A percentile compares a stretch with the other conserved stretches of the same genome.
phyloP scores from a whole-genome alignment of 1,139 yeast species.

The Nakaseomyces uthaithaninus region DNA sequence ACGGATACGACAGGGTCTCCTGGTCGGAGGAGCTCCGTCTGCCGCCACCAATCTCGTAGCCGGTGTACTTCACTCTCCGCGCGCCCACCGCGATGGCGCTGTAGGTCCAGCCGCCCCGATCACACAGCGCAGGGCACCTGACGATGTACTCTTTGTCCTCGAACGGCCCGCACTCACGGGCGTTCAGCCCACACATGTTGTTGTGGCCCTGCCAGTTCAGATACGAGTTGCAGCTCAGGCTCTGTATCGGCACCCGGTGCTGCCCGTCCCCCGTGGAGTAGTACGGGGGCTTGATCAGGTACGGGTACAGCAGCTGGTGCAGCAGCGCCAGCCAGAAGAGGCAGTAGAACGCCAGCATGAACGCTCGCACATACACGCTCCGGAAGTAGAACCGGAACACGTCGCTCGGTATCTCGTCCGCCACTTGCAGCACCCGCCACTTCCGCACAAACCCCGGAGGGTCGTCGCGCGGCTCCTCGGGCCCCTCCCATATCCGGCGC shows the following conservation, averaged over 20 bases:
- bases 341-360: conserved; percentile 36
- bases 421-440: conserved; percentile 22
- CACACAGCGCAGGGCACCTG: conserved; percentile 87
- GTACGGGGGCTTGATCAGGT: conserved; percentile 25
- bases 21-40: conserved; percentile 17
- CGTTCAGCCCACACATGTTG: conserved; percentile 69
- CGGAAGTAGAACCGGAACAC: conserved; percentile 33
- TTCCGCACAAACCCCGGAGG: conserved; percentile 35
- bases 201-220: conserved; percentile 68
- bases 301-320: conserved; percentile 23
- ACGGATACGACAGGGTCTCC: conserved; percentile 43
- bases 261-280: conserved; percentile 18
- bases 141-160: conserved; percentile 45
- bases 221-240: conserved; percentile 41
- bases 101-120: conserved; percentile 67
- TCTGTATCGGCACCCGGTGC: conserved; percentile 23
- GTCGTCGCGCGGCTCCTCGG: conserved; percentile 40
- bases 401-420: conserved; percentile 41
- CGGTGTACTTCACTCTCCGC: conserved; percentile 57
- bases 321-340: conserved; percentile 27
- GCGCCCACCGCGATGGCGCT: conserved; percentile 72
- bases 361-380: conserved; percentile 25
- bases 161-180: conserved; percentile 45
- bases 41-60: conserved; percentile 72
- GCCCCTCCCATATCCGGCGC: conserved; percentile 44